Conservation (phyloP, 2,329 filamentous ascomycete species). For the Volutella citrinella region DNA sequence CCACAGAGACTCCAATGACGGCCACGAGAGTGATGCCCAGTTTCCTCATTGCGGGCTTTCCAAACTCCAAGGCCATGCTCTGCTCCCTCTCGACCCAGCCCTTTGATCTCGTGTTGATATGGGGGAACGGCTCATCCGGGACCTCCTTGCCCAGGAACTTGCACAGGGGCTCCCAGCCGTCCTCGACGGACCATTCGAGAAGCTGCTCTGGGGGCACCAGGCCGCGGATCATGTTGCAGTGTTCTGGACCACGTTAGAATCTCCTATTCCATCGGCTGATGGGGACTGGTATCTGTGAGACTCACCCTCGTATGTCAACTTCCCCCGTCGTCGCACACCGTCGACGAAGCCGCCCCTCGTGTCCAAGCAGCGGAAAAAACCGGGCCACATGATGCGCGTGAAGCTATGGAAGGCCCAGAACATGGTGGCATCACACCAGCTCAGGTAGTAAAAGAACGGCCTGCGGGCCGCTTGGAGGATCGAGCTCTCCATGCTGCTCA, state of each 20-base stretch:
- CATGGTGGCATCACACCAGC: slow-evolving; percentile 24
- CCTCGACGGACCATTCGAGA: slow-evolving; percentile 35
- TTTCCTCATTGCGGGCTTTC: too few relatives aligned
- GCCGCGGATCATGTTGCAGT: slow-evolving; percentile 30
- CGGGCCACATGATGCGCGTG: slow-evolving; percentile 27
- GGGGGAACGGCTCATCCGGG: slow-evolving; percentile 32
- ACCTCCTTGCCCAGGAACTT: slow-evolving; percentile 35
- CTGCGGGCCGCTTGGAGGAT: background rate
- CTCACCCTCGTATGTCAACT: slow-evolving; percentile 26
- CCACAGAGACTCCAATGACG: too few relatives aligned
- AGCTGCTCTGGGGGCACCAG: slow-evolving; percentile 27
- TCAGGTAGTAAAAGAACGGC: slow-evolving; percentile 13
- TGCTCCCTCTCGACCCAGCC: slow-evolving; percentile 2
- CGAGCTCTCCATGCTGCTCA: slow-evolving; percentile 18
- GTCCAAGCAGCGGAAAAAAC: slow-evolving; percentile 27
- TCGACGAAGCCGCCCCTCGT: slow-evolving; percentile 18
- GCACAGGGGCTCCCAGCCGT: slow-evolving; percentile 42
- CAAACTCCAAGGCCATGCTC: too few relatives aligned
- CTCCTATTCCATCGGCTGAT: too few relatives aligned
- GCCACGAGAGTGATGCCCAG: too few relatives aligned
- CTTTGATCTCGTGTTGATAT: slow-evolving; percentile 23
- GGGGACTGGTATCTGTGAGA: too few relatives aligned
- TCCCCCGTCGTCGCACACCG: slow-evolving; percentile 21
- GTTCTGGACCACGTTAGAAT: slow-evolving; percentile 26
- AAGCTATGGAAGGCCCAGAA: slow-evolving; percentile 33